These are phyloP conservation scores for Taiwanofungus camphoratus DNA, from an alignment of 1,284 basidiomycete genomes.

Conservation along the genomic window DNA sequence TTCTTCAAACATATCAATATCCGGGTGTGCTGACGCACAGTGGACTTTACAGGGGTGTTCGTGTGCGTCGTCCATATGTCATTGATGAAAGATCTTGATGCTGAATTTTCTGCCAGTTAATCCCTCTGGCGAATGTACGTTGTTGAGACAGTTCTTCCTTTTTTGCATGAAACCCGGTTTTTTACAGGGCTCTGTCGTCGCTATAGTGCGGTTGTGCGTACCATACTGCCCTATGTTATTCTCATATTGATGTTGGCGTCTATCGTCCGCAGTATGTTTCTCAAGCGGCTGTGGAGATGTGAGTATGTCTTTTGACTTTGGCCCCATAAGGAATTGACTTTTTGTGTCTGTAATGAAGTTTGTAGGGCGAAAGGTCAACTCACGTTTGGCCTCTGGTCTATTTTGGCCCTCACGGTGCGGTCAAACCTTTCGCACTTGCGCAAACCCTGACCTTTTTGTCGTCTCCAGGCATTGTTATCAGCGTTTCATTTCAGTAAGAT, in stretches of 20 bases:
- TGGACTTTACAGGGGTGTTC: neutral
- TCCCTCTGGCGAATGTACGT: constrained; percentile 4
- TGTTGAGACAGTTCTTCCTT: neutral
- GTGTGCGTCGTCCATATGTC: neutral
- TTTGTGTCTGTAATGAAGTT: neutral
- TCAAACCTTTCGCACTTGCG: neutral
- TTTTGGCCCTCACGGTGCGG: neutral
- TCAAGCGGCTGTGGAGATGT: neutral
- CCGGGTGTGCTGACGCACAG: neutral
- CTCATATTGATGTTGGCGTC: neutral
- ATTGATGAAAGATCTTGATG: neutral
- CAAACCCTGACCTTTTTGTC: neutral
- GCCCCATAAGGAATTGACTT: neutral
- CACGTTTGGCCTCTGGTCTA: too few species aligned
- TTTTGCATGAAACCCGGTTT: neutral
- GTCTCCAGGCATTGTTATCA: neutral
- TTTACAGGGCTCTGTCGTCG: neutral
- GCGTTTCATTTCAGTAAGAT: neutral
- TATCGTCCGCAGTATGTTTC: neutral
- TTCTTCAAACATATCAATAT: neutral
- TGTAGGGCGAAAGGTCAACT: neutral
- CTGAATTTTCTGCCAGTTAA: neutral
- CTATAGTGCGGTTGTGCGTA: neutral
- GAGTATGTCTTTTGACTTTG: neutral
- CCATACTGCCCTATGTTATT: neutral